Base-by-base conservation (phyloP, 148 eudicot species). In the Amaranthus hypochondriacus region DNA sequence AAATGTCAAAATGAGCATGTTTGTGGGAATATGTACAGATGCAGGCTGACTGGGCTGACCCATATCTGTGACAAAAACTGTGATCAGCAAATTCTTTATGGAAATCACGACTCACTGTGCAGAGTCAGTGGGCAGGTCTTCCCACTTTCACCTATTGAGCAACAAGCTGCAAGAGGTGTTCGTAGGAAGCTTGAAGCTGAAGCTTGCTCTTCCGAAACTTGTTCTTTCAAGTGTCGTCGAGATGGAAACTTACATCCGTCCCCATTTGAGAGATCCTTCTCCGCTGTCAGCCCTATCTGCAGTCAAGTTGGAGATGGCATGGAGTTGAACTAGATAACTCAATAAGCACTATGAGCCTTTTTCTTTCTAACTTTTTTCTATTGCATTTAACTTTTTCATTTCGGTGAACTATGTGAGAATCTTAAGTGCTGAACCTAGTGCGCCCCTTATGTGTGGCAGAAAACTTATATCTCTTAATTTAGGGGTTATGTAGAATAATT, bases 61-160 rank as follows among this genome's bases (percentile, higher is more conserved):
- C 97, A 94, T 84, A 83, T 94, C 55, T 94, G 98, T 83, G 98
- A 94, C 91, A 89, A 89, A 87, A 94, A 94, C 80, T 94, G 98
- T 85, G 86, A 91, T 83, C 98, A 93, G 90, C 84, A 96, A 82
- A 94, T 94, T 77, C 67, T 94, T 9, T 92, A 91, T 70, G 98
- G 88, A 71, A 94, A 91, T 82, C 89, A 88, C 78, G 85, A 81
- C 88, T 91, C 97, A 48, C 93, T 94, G 63, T 94, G 98, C 89
- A 83, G 98, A 85, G 98, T 83, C 73, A 94, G 96, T 69, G 88
- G 86, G 50, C 91, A 84, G 82, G 58, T 94, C 75, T 94, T 91
- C 79, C 98, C 93, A 79, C 83, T 94, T 62, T 76, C 98, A 12
- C 80, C 79, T 9, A 74, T 76, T 43, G 98, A 94, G 86, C 91